phyloP scores from a whole-genome alignment of 345 rosid genomes.

The Microthlaspi erraticum region DNA sequence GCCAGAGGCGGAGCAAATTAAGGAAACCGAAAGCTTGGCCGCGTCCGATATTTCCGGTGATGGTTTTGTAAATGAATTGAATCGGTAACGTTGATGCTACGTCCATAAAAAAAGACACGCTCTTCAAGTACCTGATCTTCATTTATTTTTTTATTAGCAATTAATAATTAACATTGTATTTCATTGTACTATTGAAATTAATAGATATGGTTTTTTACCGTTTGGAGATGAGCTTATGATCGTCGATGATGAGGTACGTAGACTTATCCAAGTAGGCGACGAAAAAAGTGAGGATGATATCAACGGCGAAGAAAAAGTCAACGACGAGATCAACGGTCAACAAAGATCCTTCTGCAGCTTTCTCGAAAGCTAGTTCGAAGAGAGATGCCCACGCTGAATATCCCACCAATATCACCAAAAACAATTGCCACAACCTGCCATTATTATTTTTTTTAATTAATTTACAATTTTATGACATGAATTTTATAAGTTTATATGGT shows the following conservation, averaged over 20 bases:
- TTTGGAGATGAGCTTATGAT: conserved; percentile 68
- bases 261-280: conserved; percentile 83
- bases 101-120: conserved; percentile 75
- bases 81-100: conserved; percentile 88
- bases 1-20: conserved; percentile 92
- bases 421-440: conserved; percentile 80
- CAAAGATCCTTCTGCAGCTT: conserved; percentile 58
- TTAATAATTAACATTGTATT: too few species aligned
- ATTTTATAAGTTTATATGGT: too few species aligned
- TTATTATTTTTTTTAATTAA: neutral
- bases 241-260: conserved; percentile 80
- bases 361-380: conserved; percentile 78
- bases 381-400: conserved; percentile 96
- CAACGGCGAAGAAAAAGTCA: conserved; percentile 77
- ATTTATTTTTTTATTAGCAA: neutral
- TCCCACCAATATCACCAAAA: conserved; percentile 68
- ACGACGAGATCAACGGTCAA: conserved; percentile 65
- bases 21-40: conserved; percentile 66
- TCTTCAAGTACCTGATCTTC: conserved; percentile 60
- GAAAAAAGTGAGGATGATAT: conserved; percentile 85
- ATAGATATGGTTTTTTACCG: conserved; percentile 49
- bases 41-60: conserved; percentile 47
- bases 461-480: too few species aligned
- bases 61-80: conserved; percentile 53
- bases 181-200: too few species aligned